Evolutionary conservation across 768 basidiomycete species (phyloP).

Genomic region (Mycena venus): DNA sequence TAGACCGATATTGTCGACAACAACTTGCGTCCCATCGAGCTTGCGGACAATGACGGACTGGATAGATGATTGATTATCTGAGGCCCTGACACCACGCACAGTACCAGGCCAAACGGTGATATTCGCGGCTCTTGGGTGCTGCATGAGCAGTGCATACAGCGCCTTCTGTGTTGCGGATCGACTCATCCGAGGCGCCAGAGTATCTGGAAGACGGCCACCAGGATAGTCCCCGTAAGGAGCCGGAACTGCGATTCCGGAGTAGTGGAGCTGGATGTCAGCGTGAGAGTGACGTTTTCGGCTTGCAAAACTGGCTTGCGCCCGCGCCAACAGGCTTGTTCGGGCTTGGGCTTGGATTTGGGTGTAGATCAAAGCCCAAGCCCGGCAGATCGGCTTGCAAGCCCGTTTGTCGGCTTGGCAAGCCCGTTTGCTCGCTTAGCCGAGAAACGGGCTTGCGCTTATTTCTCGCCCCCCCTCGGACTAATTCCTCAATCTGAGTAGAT

Average conservation of each 20-base stretch:
- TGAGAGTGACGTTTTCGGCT: no score
- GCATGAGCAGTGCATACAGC: constrained; percentile 26
- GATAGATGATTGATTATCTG: background rate
- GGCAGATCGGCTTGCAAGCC: no score
- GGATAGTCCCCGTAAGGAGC: constrained; percentile 16
- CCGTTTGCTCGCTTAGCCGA: no score
- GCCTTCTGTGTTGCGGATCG: constrained; percentile 38
- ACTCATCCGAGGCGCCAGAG: constrained; percentile 28
- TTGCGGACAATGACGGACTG: background rate
- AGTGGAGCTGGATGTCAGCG: constrained; percentile 30
- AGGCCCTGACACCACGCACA: background rate
- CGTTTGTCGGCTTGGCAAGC: no score
- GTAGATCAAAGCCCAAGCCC: no score
- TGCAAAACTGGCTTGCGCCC: no score
- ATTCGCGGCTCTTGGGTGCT: background rate
- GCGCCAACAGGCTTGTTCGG: no score
- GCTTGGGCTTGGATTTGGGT: no score
- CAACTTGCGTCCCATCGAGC: background rate
- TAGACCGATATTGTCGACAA: background rate
- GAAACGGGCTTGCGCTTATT: no score
- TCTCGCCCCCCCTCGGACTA: no score
- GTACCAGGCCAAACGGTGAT: constrained; percentile 11
- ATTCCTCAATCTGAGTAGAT: no score
- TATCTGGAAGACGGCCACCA: constrained; percentile 24
- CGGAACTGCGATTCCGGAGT: constrained; percentile 27